Base-by-base conservation (phyloP, 345 rosid species). In the Hibiscus mutabilis region DNA sequence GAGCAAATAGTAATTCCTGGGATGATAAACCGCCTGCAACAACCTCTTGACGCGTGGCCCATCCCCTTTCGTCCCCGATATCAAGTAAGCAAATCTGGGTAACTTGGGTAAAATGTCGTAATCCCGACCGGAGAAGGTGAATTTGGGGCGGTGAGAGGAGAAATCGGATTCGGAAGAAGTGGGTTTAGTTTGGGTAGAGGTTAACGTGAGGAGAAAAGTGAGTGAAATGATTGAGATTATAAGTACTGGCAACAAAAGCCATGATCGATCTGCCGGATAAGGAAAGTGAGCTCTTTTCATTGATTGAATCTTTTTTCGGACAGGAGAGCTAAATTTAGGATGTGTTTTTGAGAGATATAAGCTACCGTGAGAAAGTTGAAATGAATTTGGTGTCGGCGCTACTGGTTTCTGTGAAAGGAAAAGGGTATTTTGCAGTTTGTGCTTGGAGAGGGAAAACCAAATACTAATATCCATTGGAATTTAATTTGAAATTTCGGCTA, bases 21-120 rank as follows among this genome's bases (percentile, higher is more conserved):
- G 96, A 70, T 91, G 95, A 71, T 94, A 87, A 65, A 79, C 82
- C 31, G 96, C 97, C 56, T 83, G 82, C 22, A 94, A 82, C 29
- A 94, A 73, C 14, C 97, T 79, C 78, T 79, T 87, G 73, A 90
- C 78, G 7, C 84, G 83, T 25, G 79, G 66, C 76, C 52, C 85
- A 29, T 94, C 98, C 24, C 88, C 93, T 79, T 82, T 90, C 10
- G 95, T 88, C 37, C 97, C 98, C 25, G 89, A 78, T 29, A 94
- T 82, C 75, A 87, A 59, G 83, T 91, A 91, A 1, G 97, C 97
- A 40, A 94, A 71, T 70, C 84, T 83, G 58, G 97, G 93, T 52
- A 29, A 29, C 3, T 29, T n/a, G n/a, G n/a, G n/a, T n/a, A n/a
- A n/a, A n/a, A n/a, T 29, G 3, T 3, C 31, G 31, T 29, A 2